A percentile compares a stretch with the other conserved stretches of the same genome.
These are phyloP conservation scores for Pestalotiopsis sp. DNA, from an alignment of 2,329 filamentous ascomycete species.

Conservation along the genomic window DNA sequence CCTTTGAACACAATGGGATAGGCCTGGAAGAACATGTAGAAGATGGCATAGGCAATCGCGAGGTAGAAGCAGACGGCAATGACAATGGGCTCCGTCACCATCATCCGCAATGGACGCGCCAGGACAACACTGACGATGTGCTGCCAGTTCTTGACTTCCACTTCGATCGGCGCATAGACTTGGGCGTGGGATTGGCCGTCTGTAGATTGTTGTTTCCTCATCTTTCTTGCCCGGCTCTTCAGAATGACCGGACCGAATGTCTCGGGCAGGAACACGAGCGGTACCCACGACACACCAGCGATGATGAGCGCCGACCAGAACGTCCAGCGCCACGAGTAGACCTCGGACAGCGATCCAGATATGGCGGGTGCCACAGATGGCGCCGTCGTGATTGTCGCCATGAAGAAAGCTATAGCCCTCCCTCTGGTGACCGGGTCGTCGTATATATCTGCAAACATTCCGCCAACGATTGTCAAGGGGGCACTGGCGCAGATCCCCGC, in stretches of 20 bases:
- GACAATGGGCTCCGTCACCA: slow-evolving; percentile 43
- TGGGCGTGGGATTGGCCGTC: too few relatives aligned
- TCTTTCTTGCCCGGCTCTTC: slow-evolving; percentile 2
- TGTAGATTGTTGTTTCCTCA: neutral
- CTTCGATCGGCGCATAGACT: slow-evolving; percentile 2
- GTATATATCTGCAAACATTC: slow-evolving; percentile 10
- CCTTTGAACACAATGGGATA: slow-evolving; percentile 57
- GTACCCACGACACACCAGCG: slow-evolving; percentile 41
- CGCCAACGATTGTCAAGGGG: slow-evolving; percentile 4
- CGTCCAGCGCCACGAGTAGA: slow-evolving; percentile 43
- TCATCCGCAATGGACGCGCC: slow-evolving; percentile 23
- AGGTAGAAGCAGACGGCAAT: slow-evolving; percentile 37
- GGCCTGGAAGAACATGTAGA: slow-evolving; percentile 63
- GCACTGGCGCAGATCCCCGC: neutral
- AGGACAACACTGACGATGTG: neutral
- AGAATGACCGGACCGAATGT: slow-evolving; percentile 34
- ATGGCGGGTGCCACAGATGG: neutral
- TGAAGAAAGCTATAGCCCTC: slow-evolving; percentile 8
- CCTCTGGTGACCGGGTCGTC: slow-evolving; percentile 4
- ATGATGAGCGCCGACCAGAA: slow-evolving; percentile 37
- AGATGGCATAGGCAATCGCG: slow-evolving; percentile 50
- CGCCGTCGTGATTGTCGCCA: neutral
- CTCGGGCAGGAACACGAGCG: slow-evolving; percentile 50
- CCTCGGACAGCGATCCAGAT: neutral
- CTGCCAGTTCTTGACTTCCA: neutral